phyloP scores from a whole-genome alignment of 768 basidiomycete genomes.

The Hypsizygus marmoreus region DNA sequence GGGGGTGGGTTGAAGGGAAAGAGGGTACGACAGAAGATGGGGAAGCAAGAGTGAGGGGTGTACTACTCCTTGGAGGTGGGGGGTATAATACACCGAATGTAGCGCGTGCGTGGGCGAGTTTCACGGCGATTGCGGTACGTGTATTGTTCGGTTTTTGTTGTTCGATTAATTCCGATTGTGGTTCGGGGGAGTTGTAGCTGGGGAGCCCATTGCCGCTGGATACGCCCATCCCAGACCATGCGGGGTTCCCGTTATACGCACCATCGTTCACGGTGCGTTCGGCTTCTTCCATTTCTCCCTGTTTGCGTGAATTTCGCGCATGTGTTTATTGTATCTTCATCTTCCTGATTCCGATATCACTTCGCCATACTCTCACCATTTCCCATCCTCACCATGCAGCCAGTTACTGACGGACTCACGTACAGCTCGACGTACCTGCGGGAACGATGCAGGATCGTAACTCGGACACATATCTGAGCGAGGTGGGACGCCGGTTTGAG shows the following conservation, averaged over 20 bases:
- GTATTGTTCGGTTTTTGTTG: neutral
- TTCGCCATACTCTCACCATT: no score
- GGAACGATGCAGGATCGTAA: conserved; percentile 83
- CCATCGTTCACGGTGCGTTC: conserved; percentile 68
- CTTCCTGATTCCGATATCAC: no score
- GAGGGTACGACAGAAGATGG: no score
- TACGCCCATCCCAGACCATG: conserved; percentile 74
- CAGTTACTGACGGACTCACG: neutral
- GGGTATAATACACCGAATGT: conserved; percentile 85
- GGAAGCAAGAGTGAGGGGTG: no score
- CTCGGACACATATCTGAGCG: conserved; percentile 52
- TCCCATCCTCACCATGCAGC: no score
- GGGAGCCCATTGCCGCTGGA: conserved; percentile 57
- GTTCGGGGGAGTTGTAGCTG: conserved; percentile 38
- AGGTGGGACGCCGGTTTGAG: no score
- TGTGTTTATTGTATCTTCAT: no score
- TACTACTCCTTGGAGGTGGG: conserved; percentile 41
- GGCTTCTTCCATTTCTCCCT: neutral
- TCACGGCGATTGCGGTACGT: conserved; percentile 84
- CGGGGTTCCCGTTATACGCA: conserved; percentile 68
- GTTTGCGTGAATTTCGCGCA: no score
- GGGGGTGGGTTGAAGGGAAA: conserved; percentile 55
- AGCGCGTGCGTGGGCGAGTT: conserved; percentile 83
- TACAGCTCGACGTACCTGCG: conserved; percentile 65
- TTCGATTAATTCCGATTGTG: neutral